Evolutionary conservation across 257 asterid genomes (phyloP), one percentile per base, ranked within the genome.

Genomic region (Petrea volubilis): DNA sequence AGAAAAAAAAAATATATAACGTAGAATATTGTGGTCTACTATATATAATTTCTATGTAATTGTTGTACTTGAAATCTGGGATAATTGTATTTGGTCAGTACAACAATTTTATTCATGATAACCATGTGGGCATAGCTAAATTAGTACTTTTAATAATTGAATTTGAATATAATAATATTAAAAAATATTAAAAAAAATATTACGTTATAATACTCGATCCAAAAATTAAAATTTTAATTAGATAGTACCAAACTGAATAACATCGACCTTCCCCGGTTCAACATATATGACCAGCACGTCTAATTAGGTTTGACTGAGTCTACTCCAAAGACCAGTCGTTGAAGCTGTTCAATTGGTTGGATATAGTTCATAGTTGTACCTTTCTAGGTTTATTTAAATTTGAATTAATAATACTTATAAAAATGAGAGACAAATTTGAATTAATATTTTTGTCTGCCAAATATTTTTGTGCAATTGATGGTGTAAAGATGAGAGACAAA

Each of bases 271-370:
- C n/a, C n/a, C n/a, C n/a, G n/a, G n/a, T n/a, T n/a, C n/a, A n/a
- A n/a, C n/a, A n/a, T n/a, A n/a, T n/a, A 71, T 74, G 81, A 64
- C 38, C 24, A 53, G 74, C 80, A 77, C 73, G 75, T 72, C 70
- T 31, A 5, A 1, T 15, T 71, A 5, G 1, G 15, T 71, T 78
- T 79, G 85, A 84, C 78, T 34, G 34, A 53, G 51, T 73, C 79
- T 46, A 40, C 24, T 75, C n/a, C 20, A 21, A 63, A 47, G 78
- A 71, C 55, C 68, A 41, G 1, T 68, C 50, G 75, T 63, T 29
- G 78, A 70, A 31, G 50, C 27, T 7, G 1, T 50, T 8, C 28
- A 20, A 21, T 60, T 46, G 70, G 27, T 53, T 18, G 53, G 60
- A 60, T 57, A 21, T 20, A 31, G 55, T 60, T 67, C 52, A 21